Base-by-base conservation (phyloP, 2,329 filamentous ascomycete genomes). In the Apiospora malaysiana region DNA sequence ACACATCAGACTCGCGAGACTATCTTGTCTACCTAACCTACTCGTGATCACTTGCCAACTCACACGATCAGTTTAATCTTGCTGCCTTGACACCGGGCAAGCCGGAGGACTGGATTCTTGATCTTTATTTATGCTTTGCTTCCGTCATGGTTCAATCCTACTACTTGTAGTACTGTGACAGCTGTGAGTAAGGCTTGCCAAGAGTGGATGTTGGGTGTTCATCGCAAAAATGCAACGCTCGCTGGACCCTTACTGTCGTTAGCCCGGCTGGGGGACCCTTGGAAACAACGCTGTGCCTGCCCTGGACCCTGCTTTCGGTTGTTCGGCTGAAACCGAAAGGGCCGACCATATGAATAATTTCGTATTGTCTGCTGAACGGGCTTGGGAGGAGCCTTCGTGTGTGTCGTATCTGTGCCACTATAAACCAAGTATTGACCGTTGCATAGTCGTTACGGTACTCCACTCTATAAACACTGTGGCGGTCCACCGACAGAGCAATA, bases 261-360 rank as follows among this genome's bases (percentile, higher is more conserved):
- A 63, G 56, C n/a, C 21, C 27, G 4, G 32, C 27, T 8, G 56
- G 56, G 56, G 32, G 56, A 32, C 56, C 51, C 51, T 51, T 21
- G 51, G 27, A 37, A 59, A 37, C 32, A 27, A 59, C 27, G 27
- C 18, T 59, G 51, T 27, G 51, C 27, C 51, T 21, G 51, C 18
- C 16, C 51, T 32, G 18, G 51, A 21, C 27, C 56, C 21, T 63
- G 56, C 56, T 40, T 63, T 40, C 56, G 32, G 27, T 23, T 63
- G n/a, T 32, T 63, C 56, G 56, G 56, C 56, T 40, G 56, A 63
- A 37, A 40, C 56, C 21, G 56, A 63, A 40, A 63, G 56, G 56
- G 56, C 56, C 56, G 32, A 63, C 56, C 56, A 23, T n/a, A 4
- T 21, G 56, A 40, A n/a, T 21, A 40, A 40, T 3, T 40, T 14